Evolutionary conservation across 345 rosid genomes (phyloP), one percentile per base, ranked within the genome.

Genomic region (Balakata baccata): DNA sequence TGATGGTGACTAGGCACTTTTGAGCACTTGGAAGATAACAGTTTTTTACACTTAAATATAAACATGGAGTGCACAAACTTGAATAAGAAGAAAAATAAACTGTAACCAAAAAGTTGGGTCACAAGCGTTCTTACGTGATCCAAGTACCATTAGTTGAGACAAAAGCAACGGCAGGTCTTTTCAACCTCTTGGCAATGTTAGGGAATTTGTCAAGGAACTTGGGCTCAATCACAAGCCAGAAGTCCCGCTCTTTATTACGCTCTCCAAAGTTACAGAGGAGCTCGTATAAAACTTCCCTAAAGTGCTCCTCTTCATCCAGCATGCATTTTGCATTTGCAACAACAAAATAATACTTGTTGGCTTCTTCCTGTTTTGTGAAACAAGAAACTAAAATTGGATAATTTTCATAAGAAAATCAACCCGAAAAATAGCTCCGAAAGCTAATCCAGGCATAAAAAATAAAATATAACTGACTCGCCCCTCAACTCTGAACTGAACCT

Each of bases 261-360:
- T 94, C 99, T 66, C 87, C 91, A 69, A 79, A 94, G 77, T 73
- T 16, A 9, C 92, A 89, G 23, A 84, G 94, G 69, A 95, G 85
- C 82, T 94, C 98, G 17, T 82, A 92, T 84, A 94, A 22, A 18
- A 72, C 92, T 85, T 94, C 98, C 85, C 87, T 69, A 75, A 94
- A 94, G 77, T 94, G 98, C 85, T 92, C 98, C 80, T 94, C 98
- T 84, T 94, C 98, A 65, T 94, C 98, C 77, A 94, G 83, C 97
- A 94, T 90, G 87, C 92, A 92, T 72, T 94, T 92, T 1, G 98
- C 97, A 60, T 92, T 94, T 0, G 98, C 98, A 39, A 94, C 91
- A 68, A 90, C 74, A 41, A 94, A 94, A 75, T 87, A 81, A 59
- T 89, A 94, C 81, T 86, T 92, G 8, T 71, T 84, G 73, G 67